Conservation (phyloP, 352 stramenopile species). For the Globisporangium iwayamae region DNA sequence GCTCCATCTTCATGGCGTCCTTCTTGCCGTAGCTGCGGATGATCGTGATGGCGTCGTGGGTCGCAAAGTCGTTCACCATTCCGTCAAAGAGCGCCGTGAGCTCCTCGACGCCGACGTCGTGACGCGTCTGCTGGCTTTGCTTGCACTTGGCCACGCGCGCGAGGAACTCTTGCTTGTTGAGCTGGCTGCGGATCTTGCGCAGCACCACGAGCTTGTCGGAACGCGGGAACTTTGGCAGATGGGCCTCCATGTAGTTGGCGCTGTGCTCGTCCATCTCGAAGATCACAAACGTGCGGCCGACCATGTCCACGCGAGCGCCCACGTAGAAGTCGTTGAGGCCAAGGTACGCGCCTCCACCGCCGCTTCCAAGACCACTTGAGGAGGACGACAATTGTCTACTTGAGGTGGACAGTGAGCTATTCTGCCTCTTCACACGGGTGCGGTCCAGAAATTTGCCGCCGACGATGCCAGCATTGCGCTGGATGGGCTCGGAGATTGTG, state of each 20-base stretch:
- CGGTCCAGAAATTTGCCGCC: conserved; percentile 76
- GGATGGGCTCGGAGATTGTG: conserved; percentile 67
- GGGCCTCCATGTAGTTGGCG: conserved; percentile 76
- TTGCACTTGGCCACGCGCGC: conserved; percentile 27
- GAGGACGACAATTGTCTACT: background rate
- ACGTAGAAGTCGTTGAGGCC: conserved; percentile 74
- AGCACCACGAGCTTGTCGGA: conserved; percentile 64
- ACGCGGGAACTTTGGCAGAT: conserved; percentile 53
- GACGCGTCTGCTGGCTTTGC: conserved; percentile 25
- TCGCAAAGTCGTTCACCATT: conserved; percentile 39
- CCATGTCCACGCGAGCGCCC: conserved; percentile 57
- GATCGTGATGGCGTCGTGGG: conserved; percentile 68
- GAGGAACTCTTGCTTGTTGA: conserved; percentile 30
- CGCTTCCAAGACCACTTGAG: conserved; percentile 11
- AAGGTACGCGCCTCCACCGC: conserved; percentile 46
- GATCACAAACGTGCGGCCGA: conserved; percentile 64
- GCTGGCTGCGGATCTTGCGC: conserved; percentile 46
- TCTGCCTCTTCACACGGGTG: conserved; percentile 55
- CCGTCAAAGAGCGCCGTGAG: conserved; percentile 45
- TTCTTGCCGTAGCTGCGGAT: conserved; percentile 68
- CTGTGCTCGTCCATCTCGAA: conserved; percentile 87
- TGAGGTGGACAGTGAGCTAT: conserved; percentile 13
- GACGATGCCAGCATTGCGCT: conserved; percentile 73
- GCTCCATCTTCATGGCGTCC: conserved; percentile 48
- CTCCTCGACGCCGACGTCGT: conserved; percentile 40